phyloP scores from a whole-genome alignment of 495 filamentous ascomycete genomes.

The Penicillium simplicissimum region DNA sequence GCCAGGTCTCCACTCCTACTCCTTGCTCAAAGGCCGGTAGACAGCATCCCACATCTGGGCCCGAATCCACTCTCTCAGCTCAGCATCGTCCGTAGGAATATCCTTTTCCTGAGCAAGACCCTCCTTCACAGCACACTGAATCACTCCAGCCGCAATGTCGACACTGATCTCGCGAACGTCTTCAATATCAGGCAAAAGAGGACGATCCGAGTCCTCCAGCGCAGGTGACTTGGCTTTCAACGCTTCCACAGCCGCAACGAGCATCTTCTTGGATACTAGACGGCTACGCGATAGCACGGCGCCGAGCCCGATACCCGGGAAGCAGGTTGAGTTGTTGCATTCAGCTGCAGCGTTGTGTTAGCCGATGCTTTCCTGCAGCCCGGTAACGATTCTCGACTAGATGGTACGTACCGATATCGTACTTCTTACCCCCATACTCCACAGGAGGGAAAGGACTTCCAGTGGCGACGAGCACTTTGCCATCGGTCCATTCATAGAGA shows the following conservation, averaged over 20 bases:
- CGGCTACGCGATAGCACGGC: conserved; percentile 65
- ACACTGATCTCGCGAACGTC: conserved; percentile 76
- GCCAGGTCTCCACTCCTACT: not conserved
- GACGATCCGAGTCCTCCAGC: conserved; percentile 53
- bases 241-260: conserved; percentile 75
- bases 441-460: conserved; percentile 84
- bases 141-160: conserved; percentile 76
- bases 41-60: conserved; percentile 89
- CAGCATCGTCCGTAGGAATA: conserved; percentile 46
- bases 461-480: conserved; percentile 78
- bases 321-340: conserved; percentile 89
- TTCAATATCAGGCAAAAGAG: conserved; percentile 74
- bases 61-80: conserved; percentile 76
- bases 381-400: too few species aligned
- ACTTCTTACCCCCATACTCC: conserved; percentile 60
- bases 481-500: conserved; percentile 74
- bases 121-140: conserved; percentile 68
- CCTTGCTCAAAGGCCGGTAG: conserved; percentile 60
- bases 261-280: conserved; percentile 72
- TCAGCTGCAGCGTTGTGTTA: conserved; percentile 53
- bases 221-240: conserved; percentile 72
- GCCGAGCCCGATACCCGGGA: conserved; percentile 84
- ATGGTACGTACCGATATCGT: conserved; percentile 57
- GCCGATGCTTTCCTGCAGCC: not conserved
- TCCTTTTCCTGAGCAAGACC: conserved; percentile 57